Evolutionary conservation across 1,284 basidiomycete genomes (phyloP).

Genomic region (Ustilago xerochloae): DNA sequence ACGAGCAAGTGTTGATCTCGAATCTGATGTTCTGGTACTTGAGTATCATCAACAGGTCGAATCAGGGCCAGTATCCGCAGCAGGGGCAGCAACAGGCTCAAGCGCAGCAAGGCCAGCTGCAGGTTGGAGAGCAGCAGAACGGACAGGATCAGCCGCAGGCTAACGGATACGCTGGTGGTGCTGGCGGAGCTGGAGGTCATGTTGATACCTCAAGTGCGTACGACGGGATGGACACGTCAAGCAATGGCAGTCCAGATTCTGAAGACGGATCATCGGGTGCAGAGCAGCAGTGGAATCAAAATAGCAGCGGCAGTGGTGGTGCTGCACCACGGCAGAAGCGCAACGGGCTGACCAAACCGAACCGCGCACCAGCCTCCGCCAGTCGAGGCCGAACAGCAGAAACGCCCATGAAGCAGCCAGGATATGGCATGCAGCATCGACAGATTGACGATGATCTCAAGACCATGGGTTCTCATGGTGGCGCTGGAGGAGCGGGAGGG

Average conservation of each 20-base stretch:
- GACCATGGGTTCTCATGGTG: conserved; percentile 31
- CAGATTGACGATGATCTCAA: conserved; percentile 83
- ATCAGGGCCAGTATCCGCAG: conserved; percentile 68
- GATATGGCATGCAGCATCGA: conserved; percentile 91
- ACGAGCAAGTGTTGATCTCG: conserved; percentile 98
- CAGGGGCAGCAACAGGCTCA: conserved; percentile 56
- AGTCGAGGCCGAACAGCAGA: conserved; percentile 76
- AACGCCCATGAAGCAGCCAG: conserved; percentile 84
- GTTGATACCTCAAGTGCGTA: conserved; percentile 36
- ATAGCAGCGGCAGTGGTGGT: conserved; percentile 7
- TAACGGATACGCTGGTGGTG: conserved; percentile 3
- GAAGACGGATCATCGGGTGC: conserved; percentile 13
- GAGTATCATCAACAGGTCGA: conserved; percentile 87
- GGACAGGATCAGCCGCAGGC: conserved; percentile 1
- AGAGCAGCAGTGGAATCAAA: conserved; percentile 25
- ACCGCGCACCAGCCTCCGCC: conserved; percentile 57
- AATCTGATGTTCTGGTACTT: conserved; percentile 99
- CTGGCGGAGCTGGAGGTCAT: conserved; percentile 1
- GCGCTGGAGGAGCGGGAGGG: too few species aligned
- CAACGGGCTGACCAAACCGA: conserved; percentile 50
- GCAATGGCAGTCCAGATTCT: conserved; percentile 25
- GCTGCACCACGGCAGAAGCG: conserved; percentile 34
- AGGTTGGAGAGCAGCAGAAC: conserved; percentile 8
- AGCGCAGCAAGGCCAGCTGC: not conserved
- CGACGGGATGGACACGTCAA: conserved; percentile 29